Percentiles rank a stretch among this genome's conserved stretches.
These are phyloP conservation scores for Perkinsus olseni DNA, from an alignment of 169 alveolate species.

Conservation along the genomic window DNA sequence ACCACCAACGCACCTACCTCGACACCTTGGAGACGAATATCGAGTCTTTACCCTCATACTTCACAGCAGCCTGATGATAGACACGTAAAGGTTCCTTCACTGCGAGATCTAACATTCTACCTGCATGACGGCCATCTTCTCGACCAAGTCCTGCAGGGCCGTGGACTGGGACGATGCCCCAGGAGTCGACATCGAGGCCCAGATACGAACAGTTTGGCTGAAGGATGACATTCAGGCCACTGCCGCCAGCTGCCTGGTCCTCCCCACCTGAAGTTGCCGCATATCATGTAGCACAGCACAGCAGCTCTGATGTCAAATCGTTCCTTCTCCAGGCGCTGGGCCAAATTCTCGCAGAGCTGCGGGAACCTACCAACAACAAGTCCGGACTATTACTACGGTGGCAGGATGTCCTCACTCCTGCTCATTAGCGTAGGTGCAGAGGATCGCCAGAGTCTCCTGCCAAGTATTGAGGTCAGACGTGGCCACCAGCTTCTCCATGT, in stretches of 20 bases:
- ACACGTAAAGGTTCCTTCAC: not conserved
- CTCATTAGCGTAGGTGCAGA: conserved; percentile 15
- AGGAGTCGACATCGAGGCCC: conserved; percentile 4
- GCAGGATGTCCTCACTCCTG: not conserved
- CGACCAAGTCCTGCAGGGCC: conserved; percentile 38
- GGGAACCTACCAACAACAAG: not conserved
- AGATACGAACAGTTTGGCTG: not conserved
- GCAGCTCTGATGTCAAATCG: conserved; percentile 15
- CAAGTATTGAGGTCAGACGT: conserved; percentile 31
- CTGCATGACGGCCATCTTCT: conserved; percentile 29
- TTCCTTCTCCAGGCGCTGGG: conserved; percentile 29
- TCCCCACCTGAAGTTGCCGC: conserved; percentile 1
- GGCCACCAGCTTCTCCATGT: conserved; percentile 26
- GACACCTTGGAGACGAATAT: conserved; percentile 12
- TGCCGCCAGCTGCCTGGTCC: not conserved
- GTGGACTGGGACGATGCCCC: conserved; percentile 16
- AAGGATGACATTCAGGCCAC: not conserved
- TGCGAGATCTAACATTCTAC: not conserved
- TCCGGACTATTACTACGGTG: not conserved
- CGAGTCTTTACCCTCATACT: conserved; percentile 31
- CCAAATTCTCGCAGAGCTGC: conserved; percentile 20
- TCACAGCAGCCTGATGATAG: conserved; percentile 23
- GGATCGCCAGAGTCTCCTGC: conserved; percentile 31
- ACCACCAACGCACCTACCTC: conserved; percentile 2
- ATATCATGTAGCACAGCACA: conserved; percentile 7